Evolutionary conservation across 495 filamentous ascomycete genomes (phyloP).

Genomic region (Bryoglossum gracile): DNA sequence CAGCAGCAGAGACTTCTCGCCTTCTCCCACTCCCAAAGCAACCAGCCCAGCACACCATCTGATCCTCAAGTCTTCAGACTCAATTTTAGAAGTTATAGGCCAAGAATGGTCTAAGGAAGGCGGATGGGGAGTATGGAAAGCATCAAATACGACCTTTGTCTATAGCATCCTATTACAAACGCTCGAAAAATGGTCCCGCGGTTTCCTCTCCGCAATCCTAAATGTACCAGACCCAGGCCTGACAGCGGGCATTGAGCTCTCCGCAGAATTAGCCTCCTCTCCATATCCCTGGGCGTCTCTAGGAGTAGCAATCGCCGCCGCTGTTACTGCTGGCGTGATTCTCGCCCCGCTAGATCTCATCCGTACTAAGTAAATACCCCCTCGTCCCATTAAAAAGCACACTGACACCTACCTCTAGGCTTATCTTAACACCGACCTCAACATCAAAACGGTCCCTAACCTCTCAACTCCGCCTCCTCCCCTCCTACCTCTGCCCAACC

Average conservation of each 20-base stretch:
- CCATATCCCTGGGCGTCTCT: conserved; percentile 68
- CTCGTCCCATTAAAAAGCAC: neutral
- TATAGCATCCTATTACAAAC: conserved; percentile 80
- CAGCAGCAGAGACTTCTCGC: conserved; percentile 42
- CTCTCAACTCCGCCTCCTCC: conserved; percentile 59
- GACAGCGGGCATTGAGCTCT: conserved; percentile 20
- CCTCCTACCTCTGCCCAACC: conserved; percentile 65
- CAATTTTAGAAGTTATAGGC: conserved; percentile 69
- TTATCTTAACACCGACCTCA: conserved; percentile 74
- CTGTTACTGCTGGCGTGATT: conserved; percentile 68
- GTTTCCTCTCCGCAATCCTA: conserved; percentile 72
- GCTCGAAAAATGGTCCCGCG: conserved; percentile 77
- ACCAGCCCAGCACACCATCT: conserved; percentile 49
- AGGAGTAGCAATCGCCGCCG: conserved; percentile 72
- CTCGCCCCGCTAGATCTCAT: conserved; percentile 85
- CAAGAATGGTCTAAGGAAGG: conserved; percentile 87
- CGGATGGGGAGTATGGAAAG: conserved; percentile 91
- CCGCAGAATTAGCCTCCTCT: conserved; percentile 45
- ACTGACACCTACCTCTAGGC: conserved; percentile 29
- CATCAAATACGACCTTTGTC: conserved; percentile 81
- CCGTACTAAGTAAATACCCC: conserved; percentile 60
- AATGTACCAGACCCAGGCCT: conserved; percentile 75
- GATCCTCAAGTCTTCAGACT: conserved; percentile 58
- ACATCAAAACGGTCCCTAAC: conserved; percentile 66
- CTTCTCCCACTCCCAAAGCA: conserved; percentile 27